Conservation (phyloP, 2,329 filamentous ascomycete genomes). For the Coleophoma eucalyptorum region DNA sequence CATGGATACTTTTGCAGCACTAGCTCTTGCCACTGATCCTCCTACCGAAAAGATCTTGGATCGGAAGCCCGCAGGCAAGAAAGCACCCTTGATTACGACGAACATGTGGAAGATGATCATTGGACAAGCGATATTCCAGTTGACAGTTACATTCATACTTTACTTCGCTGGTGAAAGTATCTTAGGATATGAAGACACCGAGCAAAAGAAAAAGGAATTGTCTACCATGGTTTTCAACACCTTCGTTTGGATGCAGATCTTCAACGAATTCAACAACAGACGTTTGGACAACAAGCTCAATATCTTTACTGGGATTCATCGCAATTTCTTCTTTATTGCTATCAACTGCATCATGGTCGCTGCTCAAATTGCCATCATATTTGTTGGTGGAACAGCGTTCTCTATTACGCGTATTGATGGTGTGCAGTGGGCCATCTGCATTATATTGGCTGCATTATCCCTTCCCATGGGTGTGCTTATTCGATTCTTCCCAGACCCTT, state of each 20-base stretch:
- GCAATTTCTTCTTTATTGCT: constrained; percentile 80
- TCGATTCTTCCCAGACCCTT: constrained; percentile 71
- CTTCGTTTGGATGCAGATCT: constrained; percentile 71
- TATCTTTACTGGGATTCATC: constrained; percentile 80
- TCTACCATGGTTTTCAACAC: constrained; percentile 66
- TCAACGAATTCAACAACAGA: constrained; percentile 62
- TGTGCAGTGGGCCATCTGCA: constrained; percentile 79
- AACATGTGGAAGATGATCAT: constrained; percentile 66
- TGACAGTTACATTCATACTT: constrained; percentile 53
- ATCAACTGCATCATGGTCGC: constrained; percentile 84
- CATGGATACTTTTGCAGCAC: constrained; percentile 66
- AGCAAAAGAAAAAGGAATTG: constrained; percentile 38
- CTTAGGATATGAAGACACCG: constrained; percentile 42
- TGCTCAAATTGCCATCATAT: constrained; percentile 83
- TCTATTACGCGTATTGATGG: constrained; percentile 55
- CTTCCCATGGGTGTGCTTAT: constrained; percentile 77
- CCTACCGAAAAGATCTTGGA: constrained; percentile 54
- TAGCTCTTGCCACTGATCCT: constrained; percentile 61
- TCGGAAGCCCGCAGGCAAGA: constrained; percentile 43
- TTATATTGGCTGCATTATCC: constrained; percentile 75
- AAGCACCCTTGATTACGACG: constrained; percentile 37
- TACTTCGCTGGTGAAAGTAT: constrained; percentile 58
- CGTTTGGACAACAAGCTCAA: constrained; percentile 91
- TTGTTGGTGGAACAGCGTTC: constrained; percentile 77
- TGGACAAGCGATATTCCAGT: constrained; percentile 57